A percentile compares a stretch with the other conserved stretches of the same genome.
These are phyloP conservation scores for Juncus inflexus DNA, from an alignment of 176 grass and related monocot species.

Conservation along the genomic window DNA sequence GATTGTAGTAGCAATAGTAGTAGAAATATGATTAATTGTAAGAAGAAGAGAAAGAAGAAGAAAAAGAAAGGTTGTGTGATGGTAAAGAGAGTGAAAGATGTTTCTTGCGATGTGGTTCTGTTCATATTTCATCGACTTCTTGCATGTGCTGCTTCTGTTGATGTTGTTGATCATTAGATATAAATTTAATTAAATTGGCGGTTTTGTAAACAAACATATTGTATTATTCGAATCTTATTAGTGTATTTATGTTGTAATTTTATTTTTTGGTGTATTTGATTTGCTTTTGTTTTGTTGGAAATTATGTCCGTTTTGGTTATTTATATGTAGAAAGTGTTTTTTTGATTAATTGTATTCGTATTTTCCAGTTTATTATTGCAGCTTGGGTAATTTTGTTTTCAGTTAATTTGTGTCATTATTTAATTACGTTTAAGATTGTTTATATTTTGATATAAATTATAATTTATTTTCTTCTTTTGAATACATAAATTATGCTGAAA, in stretches of 20 bases:
- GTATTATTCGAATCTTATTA: not conserved
- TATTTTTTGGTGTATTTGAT: constrained; percentile 7
- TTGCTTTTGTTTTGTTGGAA: not conserved
- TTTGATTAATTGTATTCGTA: too few relatives aligned
- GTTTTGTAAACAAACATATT: not conserved
- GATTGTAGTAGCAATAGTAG: constrained; percentile 29
- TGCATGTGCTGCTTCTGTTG: constrained; percentile 55
- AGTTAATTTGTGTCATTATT: too few relatives aligned
- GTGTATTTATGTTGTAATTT: constrained; percentile 9
- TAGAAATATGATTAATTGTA: constrained; percentile 3
- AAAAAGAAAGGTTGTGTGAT: constrained; percentile 31
- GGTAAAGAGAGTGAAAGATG: constrained; percentile 44
- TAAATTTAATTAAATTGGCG: not conserved
- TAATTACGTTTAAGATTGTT: too few relatives aligned
- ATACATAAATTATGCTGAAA: too few relatives aligned
- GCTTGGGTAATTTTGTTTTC: too few relatives aligned
- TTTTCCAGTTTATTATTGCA: too few relatives aligned
- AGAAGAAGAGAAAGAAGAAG: constrained; percentile 16
- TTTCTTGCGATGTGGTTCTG: constrained; percentile 40
- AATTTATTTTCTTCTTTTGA: too few relatives aligned
- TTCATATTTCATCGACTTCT: constrained; percentile 64
- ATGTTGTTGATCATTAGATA: constrained; percentile 52
- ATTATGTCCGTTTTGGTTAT: not conserved
- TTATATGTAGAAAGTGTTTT: not conserved
- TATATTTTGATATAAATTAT: too few relatives aligned